Percentiles rank a stretch among this genome's conserved stretches.
Conservation (phyloP, 257 asterid species). For the Penstemon eatonii region DNA sequence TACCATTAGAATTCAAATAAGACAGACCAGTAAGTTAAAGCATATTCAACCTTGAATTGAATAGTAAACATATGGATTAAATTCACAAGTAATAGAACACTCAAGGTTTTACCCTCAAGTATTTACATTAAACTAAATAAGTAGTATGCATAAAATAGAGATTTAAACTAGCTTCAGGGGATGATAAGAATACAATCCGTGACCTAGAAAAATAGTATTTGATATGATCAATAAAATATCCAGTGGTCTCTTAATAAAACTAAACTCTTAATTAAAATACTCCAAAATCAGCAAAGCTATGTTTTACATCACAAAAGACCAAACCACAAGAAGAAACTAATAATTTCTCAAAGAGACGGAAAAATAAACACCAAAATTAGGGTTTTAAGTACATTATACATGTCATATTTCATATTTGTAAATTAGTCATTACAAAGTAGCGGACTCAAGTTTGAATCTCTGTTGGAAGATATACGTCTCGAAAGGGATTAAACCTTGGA, state of each 20-base stretch:
- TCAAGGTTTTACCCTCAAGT: neutral
- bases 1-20: constrained; percentile 30
- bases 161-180: constrained; percentile 13
- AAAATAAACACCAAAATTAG: constrained; percentile 33
- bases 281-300: constrained; percentile 7
- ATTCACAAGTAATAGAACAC: neutral
- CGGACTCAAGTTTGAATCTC: too few species aligned
- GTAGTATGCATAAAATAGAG: constrained; percentile 8
- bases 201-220: neutral
- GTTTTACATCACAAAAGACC: neutral
- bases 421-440: too few species aligned
- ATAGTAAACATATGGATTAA: neutral
- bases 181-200: neutral
- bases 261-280: constrained; percentile 15
- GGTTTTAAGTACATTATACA: constrained; percentile 29
- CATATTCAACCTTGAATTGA: neutral
- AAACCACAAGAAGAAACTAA: neutral
- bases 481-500: too few species aligned
- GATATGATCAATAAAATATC: neutral
- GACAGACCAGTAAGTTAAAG: neutral
- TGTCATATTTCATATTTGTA: too few species aligned
- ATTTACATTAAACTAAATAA: constrained; percentile 6
- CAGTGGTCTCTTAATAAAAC: constrained; percentile 16
- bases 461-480: too few species aligned
- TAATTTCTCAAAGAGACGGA: neutral